Evolutionary conservation across 2,329 filamentous ascomycete genomes (phyloP), one percentile per base, ranked within the genome.

Genomic region (Xylariomycetidae sp.): DNA sequence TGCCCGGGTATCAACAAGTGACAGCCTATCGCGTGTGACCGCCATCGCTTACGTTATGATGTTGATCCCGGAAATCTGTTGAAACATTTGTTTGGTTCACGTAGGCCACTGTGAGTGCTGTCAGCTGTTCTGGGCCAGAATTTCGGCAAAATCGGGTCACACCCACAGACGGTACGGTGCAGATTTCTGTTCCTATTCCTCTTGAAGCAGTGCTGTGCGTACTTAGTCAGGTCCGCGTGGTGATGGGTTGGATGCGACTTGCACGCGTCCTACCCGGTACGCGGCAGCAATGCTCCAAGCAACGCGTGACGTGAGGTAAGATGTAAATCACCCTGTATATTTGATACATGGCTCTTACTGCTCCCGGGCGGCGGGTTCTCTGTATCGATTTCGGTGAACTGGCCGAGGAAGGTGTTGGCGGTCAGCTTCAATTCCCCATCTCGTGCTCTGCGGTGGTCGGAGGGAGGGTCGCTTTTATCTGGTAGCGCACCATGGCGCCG

Each of bases 181-280:
- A 26, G 25, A 14, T 26, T 9, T 14, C 25, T 8, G 70, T 18
- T 29, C 14, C 27, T 26, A 13, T 26, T 26, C 8, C 7, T 26
- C 25, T 14, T 26, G 6, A 26, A 14, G 25, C 25, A 26, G 25
- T 26, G 10, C 9, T 9, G n/a, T n/a, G n/a, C n/a, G n/a, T n/a
- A n/a, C n/a, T n/a, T n/a, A n/a, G n/a, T n/a, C n/a, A n/a, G n/a
- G n/a, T n/a, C n/a, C n/a, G n/a, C n/a, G n/a, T n/a, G n/a, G n/a
- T n/a, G n/a, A n/a, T n/a, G n/a, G n/a, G n/a, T n/a, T n/a, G n/a
- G n/a, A n/a, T n/a, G n/a, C n/a, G n/a, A n/a, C n/a, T n/a, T n/a
- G n/a, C n/a, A n/a, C n/a, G n/a, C n/a, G n/a, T n/a, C n/a, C n/a
- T n/a, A n/a, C n/a, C n/a, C n/a, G n/a, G n/a, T n/a, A n/a, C n/a